Evolutionary conservation across 78 protist species (phyloP), one percentile per base, ranked within the genome.

Genomic region (Planoprotostelium fungivorum): DNA sequence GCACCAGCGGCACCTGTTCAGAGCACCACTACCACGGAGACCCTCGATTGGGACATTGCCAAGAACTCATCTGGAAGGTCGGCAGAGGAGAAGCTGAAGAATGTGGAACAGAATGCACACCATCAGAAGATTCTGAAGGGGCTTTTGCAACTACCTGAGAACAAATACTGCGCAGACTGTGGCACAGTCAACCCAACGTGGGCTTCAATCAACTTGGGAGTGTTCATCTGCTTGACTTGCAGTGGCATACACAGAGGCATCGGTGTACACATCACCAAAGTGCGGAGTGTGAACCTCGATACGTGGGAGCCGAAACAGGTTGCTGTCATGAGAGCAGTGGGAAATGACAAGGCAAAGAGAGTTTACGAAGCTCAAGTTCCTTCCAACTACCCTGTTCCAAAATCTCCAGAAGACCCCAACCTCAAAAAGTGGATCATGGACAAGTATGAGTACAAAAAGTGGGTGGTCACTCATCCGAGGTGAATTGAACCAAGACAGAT

Each of bases 221-320:
- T 86, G 16, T 95, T 95, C 87, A 88, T 96, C 38, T 96, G 98
- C 84, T 91, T 96, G 91, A 85, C 90, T 34, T 96, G 98, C 89
- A 87, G 92, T 29, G 98, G 97, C n/a, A 85, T 95, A 1, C 97
- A 96, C 87, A 88, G 97, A 35, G 84, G 88, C 38, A n/a, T 96
- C 31, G 97, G 97, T 37, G 94, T 91, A 34, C 97, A 96, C 84
- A 86, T 96, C n/a, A 88, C 95, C 87, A 94, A 94, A 34, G 97
- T 96, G 1, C 89, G 97, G 39, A 91, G 94, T 10, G 94, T 94
- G 0, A 91, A 90, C 0, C 87, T 94, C 90, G 96, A 94, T 88
- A 86, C 51, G 36, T 94, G 96, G 96, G 96, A 90, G 38, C 38
- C 38, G 0, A 1, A 38, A 0, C 29, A n/a, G 28, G 73, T 93